Evolutionary conservation across 768 basidiomycete species (phyloP).

Genomic region (Gymnopilus junonius): DNA sequence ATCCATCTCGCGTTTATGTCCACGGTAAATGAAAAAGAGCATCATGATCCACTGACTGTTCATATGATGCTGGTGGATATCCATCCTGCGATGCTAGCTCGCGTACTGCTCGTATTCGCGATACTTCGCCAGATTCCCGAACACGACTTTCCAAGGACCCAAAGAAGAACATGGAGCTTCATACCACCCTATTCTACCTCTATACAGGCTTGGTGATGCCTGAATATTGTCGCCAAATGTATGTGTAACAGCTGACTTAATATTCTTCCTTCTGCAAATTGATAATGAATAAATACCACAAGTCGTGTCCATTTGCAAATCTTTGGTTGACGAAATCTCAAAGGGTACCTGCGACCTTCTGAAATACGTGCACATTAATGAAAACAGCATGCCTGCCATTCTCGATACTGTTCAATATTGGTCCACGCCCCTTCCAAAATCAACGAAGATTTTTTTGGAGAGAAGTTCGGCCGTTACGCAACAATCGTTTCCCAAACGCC

Average conservation of each 20-base stretch:
- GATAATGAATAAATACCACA: constrained; percentile 1
- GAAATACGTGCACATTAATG: constrained; percentile 11
- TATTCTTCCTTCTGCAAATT: not conserved
- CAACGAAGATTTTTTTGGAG: constrained; percentile 13
- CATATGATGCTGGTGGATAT: constrained; percentile 28
- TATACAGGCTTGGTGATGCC: constrained; percentile 22
- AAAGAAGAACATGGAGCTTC: constrained; percentile 8
- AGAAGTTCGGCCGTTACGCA: constrained; percentile 4
- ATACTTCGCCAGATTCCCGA: constrained; percentile 15
- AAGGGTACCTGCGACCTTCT: constrained; percentile 1
- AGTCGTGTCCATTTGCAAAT: constrained; percentile 8
- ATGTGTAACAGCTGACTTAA: not conserved
- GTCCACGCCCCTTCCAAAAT: constrained; percentile 22
- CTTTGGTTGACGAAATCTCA: constrained; percentile 15
- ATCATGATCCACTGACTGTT: not conserved
- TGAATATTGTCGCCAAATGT: constrained; percentile 21
- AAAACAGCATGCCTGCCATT: constrained; percentile 9
- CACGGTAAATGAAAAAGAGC: not conserved
- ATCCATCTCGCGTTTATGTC: constrained; percentile 17
- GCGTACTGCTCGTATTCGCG: constrained; percentile 21
- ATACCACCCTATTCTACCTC: constrained; percentile 21
- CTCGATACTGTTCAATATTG: constrained; percentile 22
- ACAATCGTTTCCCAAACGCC: not conserved
- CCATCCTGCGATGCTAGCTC: constrained; percentile 26
- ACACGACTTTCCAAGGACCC: not conserved